phyloP scores from a whole-genome alignment of 768 basidiomycete species.

The Podaxis mareebaensis region DNA sequence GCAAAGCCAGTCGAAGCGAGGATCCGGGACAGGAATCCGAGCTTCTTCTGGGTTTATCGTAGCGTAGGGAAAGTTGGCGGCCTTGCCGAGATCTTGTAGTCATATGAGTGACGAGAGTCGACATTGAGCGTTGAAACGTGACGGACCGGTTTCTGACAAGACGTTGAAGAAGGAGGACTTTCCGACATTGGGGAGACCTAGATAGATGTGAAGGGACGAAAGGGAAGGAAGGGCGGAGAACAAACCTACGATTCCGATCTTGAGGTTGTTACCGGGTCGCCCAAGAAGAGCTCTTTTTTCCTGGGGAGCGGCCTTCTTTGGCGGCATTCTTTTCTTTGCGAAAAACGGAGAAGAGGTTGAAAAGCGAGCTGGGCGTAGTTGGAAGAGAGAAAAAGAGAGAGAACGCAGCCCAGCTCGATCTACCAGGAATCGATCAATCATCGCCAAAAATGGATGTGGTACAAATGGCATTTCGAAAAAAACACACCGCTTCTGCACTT shows the following conservation, averaged over 20 bases:
- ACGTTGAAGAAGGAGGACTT: conserved; percentile 99
- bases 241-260: conserved; percentile 98
- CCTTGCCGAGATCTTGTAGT: conserved; percentile 77
- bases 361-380: conserved; percentile 26
- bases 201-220: conserved; percentile 23
- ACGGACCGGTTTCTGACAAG: conserved; percentile 84
- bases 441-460: conserved; percentile 18
- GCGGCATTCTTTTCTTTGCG: conserved; percentile 80
- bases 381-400: conserved; percentile 20
- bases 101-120: conserved; percentile 18
- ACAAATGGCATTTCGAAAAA: conserved; percentile 2
- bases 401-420: conserved; percentile 21
- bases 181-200: conserved; percentile 94
- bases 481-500: not conserved
- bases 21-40: conserved; percentile 93
- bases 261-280: conserved; percentile 93
- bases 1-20: conserved; percentile 93
- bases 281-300: conserved; percentile 92
- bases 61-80: conserved; percentile 97
- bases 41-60: conserved; percentile 95
- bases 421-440: conserved; percentile 28
- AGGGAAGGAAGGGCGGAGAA: conserved; percentile 28
- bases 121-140: not conserved
- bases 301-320: conserved; percentile 74
- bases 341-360: conserved; percentile 37